Percentiles rank a stretch among this genome's conserved stretches.
Evolutionary conservation across 2,329 filamentous ascomycete species (phyloP).

Genomic region (Blastomyces silverae): DNA sequence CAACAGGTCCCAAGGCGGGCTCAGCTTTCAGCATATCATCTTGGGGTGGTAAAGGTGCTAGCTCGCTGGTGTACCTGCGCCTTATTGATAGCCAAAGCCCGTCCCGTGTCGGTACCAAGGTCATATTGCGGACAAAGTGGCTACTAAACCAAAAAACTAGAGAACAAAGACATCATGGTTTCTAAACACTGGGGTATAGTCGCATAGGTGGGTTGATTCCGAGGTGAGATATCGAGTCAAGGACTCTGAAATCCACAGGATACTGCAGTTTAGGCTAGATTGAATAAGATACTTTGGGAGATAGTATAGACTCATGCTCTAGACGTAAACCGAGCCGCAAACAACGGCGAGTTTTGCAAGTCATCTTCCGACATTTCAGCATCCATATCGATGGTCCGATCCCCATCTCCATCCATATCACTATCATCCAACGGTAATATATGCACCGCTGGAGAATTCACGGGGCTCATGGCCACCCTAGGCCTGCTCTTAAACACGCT

Average conservation of each 20-base stretch:
- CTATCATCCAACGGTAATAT: constrained; percentile 13
- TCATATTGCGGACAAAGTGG: not conserved
- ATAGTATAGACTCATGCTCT: not conserved
- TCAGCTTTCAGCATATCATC: not conserved
- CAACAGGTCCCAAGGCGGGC: not conserved
- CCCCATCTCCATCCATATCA: constrained; percentile 10
- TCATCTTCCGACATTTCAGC: constrained; percentile 7
- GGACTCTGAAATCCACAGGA: not conserved
- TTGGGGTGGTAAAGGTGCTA: not conserved
- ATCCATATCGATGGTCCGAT: not conserved
- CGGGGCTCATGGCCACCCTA: constrained; percentile 68
- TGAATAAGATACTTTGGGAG: not conserved
- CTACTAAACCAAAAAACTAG: not conserved
- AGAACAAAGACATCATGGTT: no score
- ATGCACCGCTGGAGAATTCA: constrained; percentile 34
- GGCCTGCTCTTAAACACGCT: constrained; percentile 81
- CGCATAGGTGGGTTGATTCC: not conserved
- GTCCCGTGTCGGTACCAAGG: not conserved
- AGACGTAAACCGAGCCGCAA: constrained; percentile 11
- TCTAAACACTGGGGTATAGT: not conserved
- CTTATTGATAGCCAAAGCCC: not conserved
- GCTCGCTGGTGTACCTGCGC: not conserved
- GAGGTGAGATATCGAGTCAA: not conserved
- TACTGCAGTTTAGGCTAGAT: not conserved
- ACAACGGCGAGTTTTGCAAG: constrained; percentile 17